phyloP scores from a whole-genome alignment of 2,329 filamentous ascomycete species.

The Colletotrichum salicis region DNA sequence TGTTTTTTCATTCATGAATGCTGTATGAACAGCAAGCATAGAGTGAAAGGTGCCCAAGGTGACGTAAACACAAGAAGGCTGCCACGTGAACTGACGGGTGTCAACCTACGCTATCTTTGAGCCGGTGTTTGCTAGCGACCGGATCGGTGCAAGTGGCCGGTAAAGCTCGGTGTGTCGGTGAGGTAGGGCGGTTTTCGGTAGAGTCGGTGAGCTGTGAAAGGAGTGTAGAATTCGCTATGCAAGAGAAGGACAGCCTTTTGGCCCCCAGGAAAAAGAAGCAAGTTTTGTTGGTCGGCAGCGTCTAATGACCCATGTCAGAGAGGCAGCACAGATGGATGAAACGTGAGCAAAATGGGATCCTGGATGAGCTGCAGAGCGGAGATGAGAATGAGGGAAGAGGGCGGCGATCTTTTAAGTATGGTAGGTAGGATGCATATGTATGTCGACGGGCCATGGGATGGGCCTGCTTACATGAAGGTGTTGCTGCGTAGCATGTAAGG shows the following conservation, averaged over 20 bases:
- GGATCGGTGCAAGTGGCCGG: not conserved
- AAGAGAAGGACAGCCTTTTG: not conserved
- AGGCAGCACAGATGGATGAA: not conserved
- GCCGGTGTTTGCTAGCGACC: not conserved
- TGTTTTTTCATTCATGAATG: not conserved
- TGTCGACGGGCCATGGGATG: not conserved
- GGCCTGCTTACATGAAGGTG: slow-evolving; percentile 1
- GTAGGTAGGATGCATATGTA: not conserved
- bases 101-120: not conserved
- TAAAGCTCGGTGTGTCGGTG: not conserved
- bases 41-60: not conserved
- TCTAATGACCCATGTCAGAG: slow-evolving; percentile 3
- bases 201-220: not conserved
- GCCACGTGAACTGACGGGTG: not conserved
- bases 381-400: not conserved
- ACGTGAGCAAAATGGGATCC: not conserved
- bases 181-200: not conserved
- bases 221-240: not conserved
- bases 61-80: not conserved
- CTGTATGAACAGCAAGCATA: not conserved
- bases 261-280: not conserved
- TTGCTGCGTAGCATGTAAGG: not conserved
- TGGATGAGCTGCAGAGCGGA: not conserved
- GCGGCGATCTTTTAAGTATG: slow-evolving; percentile 7
- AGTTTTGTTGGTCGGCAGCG: not conserved